Percentiles rank a stretch among this genome's conserved stretches.
phyloP scores from a whole-genome alignment of 2,329 filamentous ascomycete species.

The Exophiala lecanii-corni region DNA sequence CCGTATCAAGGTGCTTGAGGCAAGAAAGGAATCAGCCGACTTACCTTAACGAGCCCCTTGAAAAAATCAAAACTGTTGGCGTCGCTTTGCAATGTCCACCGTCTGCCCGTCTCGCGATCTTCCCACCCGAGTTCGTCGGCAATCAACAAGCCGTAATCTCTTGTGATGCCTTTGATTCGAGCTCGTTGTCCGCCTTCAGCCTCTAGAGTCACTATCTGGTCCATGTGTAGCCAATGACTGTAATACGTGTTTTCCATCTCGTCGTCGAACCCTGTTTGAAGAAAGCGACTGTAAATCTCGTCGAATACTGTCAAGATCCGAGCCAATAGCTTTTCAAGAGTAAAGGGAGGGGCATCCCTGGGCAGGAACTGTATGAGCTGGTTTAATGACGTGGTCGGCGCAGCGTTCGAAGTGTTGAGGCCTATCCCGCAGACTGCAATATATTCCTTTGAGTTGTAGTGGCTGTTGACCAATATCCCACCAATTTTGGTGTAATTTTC shows the following conservation, averaged over 20 bases:
- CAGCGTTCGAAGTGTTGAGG: slow-evolving; percentile 76
- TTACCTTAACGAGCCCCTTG: slow-evolving; percentile 67
- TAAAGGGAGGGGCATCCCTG: slow-evolving; percentile 48
- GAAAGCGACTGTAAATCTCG: slow-evolving; percentile 68
- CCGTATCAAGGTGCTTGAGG: too few species aligned
- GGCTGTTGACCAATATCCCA: slow-evolving; percentile 86
- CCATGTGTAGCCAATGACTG: slow-evolving; percentile 76
- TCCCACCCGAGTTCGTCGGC: slow-evolving; percentile 76
- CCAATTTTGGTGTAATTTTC: slow-evolving; percentile 76
- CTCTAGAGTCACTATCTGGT: slow-evolving; percentile 71
- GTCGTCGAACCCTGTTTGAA: slow-evolving; percentile 67
- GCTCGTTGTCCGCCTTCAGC: slow-evolving; percentile 65
- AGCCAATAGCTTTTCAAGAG: slow-evolving; percentile 75
- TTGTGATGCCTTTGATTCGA: slow-evolving; percentile 77
- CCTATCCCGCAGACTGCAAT: slow-evolving; percentile 83
- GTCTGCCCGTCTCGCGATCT: slow-evolving; percentile 68
- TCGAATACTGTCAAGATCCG: slow-evolving; percentile 76
- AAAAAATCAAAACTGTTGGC: slow-evolving; percentile 99
- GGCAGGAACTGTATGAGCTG: slow-evolving; percentile 52
- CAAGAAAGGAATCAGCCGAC: too few species aligned
- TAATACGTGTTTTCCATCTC: slow-evolving; percentile 76
- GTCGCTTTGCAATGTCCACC: slow-evolving; percentile 86
- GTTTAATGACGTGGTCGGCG: slow-evolving; percentile 82
- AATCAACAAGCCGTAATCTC: slow-evolving; percentile 82
- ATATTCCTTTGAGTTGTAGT: slow-evolving; percentile 71